These are phyloP conservation scores for Neurospora sp. DNA, from an alignment of 495 filamentous ascomycete species.

Conservation along the genomic window DNA sequence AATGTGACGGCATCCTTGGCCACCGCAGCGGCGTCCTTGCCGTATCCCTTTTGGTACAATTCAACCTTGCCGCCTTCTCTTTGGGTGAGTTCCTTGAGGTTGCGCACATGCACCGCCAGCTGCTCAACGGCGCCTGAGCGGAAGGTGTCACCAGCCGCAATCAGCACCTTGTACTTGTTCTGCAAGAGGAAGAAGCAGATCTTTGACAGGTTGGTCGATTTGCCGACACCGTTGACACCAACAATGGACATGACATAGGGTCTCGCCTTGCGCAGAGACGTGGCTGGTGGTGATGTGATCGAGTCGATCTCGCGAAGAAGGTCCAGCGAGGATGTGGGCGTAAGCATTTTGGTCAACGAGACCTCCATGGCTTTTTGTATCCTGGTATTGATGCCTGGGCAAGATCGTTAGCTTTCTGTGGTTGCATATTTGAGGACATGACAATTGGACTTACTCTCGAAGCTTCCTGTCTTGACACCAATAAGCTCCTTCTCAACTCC, in stretches of 20 bases:
- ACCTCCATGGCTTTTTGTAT: slow-evolving; percentile 79
- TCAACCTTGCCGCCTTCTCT: slow-evolving; percentile 79
- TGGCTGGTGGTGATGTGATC: slow-evolving; percentile 51
- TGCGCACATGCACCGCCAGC: slow-evolving; percentile 83
- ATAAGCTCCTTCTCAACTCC: slow-evolving; percentile 82
- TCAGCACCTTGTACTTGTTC: slow-evolving; percentile 90
- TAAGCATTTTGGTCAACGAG: slow-evolving; percentile 87
- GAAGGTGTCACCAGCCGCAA: slow-evolving; percentile 95
- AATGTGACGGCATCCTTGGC: slow-evolving; percentile 85
- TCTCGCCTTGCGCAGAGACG: slow-evolving; percentile 46
- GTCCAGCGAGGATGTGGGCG: slow-evolving; percentile 88
- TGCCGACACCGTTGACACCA: slow-evolving; percentile 95
- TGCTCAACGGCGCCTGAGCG: slow-evolving; percentile 96
- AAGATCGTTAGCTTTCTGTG: slow-evolving; percentile 2
- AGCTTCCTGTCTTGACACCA: slow-evolving; percentile 83
- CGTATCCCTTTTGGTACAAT: slow-evolving; percentile 93
- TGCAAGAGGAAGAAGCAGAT: slow-evolving; percentile 96
- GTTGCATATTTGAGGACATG: neutral
- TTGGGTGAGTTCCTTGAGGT: slow-evolving; percentile 72
- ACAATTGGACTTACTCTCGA: slow-evolving; percentile 55
- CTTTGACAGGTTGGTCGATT: slow-evolving; percentile 93
- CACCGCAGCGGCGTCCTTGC: slow-evolving; percentile 91
- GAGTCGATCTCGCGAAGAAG: slow-evolving; percentile 85
- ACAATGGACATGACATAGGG: slow-evolving; percentile 98
- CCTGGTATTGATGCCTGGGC: slow-evolving; percentile 59